Conservation (phyloP, 2,329 filamentous ascomycete species). For the Fusarium scirpi region DNA sequence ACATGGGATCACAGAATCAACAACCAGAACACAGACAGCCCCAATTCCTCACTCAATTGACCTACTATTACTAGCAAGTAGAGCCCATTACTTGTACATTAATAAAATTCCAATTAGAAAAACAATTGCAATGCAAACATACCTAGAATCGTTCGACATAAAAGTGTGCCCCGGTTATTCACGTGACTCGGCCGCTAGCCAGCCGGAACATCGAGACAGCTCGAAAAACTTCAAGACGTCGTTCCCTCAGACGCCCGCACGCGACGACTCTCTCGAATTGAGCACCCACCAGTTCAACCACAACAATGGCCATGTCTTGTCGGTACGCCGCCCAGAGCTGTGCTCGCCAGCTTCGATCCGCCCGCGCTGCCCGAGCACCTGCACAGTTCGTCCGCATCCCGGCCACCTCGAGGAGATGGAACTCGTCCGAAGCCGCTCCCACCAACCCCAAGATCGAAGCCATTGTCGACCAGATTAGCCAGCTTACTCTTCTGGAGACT, state of each 20-base stretch:
- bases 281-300: constrained; percentile 44
- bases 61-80: not conserved
- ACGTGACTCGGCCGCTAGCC: constrained; percentile 43
- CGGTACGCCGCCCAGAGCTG: constrained; percentile 74
- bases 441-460: constrained; percentile 90
- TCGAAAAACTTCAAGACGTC: constrained; percentile 58
- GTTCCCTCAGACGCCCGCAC: constrained; percentile 47
- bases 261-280: constrained; percentile 48
- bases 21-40: not conserved
- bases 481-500: constrained; percentile 97
- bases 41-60: not conserved
- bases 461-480: constrained; percentile 98
- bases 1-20: not conserved
- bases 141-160: constrained; percentile 1
- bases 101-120: not conserved
- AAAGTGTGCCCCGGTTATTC: constrained; percentile 22
- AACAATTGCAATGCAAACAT: not conserved
- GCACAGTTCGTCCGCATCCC: constrained; percentile 61
- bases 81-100: not conserved
- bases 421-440: constrained; percentile 79
- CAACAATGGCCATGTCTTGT: constrained; percentile 72
- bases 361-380: constrained; percentile 60
- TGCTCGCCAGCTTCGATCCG: constrained; percentile 70
- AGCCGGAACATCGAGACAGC: constrained; percentile 46
- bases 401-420: constrained; percentile 78